These are phyloP conservation scores for Lithocarpus polystachyus DNA, from an alignment of 306 rosid species.

Conservation along the genomic window DNA sequence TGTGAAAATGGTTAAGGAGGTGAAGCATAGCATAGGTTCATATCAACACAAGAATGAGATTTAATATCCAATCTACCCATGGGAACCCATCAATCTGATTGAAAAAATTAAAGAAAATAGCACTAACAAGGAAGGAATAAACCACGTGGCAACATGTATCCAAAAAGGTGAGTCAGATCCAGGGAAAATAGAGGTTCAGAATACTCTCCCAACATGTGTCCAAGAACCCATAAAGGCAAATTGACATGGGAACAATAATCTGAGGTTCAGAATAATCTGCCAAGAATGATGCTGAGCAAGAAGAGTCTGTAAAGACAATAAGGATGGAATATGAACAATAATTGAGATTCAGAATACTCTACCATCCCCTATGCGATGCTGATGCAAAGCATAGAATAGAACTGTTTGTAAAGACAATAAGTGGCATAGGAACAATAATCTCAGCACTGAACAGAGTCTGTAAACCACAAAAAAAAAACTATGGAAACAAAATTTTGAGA, in stretches of 20 bases:
- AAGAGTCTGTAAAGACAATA: background rate
- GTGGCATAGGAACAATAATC: no score
- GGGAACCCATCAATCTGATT: background rate
- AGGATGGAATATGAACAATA: background rate
- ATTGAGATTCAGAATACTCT: background rate
- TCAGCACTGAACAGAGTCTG: no score
- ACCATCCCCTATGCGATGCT: conserved; percentile 1
- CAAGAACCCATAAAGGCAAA: background rate
- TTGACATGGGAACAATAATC: no score
- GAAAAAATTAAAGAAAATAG: background rate
- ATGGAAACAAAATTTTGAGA: background rate
- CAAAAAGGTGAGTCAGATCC: background rate
- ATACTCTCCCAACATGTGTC: background rate
- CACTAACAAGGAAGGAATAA: background rate
- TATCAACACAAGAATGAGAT: background rate
- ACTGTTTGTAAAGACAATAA: background rate
- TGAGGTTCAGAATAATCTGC: no score
- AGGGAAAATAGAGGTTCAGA: background rate
- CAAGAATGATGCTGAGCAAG: no score
- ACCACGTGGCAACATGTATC: background rate
- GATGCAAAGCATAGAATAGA: background rate
- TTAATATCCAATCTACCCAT: background rate
- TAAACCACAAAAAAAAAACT: background rate
- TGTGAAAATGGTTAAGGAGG: conserved; percentile 19
- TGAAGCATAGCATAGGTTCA: conserved; percentile 2